Evolutionary conservation across 495 filamentous ascomycete genomes (phyloP), one percentile per base, ranked within the genome.

Genomic region (Hypoxylon intermedium): DNA sequence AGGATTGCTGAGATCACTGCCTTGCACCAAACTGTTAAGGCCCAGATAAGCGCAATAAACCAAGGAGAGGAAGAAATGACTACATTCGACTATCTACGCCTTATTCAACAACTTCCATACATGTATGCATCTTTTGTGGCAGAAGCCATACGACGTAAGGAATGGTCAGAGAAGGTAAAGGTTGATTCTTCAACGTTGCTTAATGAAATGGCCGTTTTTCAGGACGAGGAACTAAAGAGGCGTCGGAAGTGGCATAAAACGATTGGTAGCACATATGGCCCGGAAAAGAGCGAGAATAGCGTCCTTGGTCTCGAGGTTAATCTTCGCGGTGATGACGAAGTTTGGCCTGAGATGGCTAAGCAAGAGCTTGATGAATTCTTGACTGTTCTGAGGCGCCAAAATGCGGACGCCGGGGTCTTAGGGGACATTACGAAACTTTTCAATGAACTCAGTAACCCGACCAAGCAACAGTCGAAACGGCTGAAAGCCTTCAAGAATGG

Each of bases 401-500:
- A 79, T 31, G 72, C 78, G 5, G 81, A 85, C 34, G 59, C 76
- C 2, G 66, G 59, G 5, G 63, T 83, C 30, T 50, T 83, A 1
- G 68, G 69, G 9, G 83, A 89, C 30, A 75, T 90, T 15, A 69
- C 74, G 0, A 83, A 85, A 51, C 76, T 85, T 6, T 74, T 87
- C 45, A 75, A 75, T 16, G 87, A 89, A 6, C 76, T 91, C n/a
- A 83, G 80, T 58, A 85, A 79, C 37, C 92, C 93, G 0, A 92
- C 89, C 4, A 87, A 86, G 59, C 82, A 82, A 55, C 89, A 90
- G 67, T 82, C 84, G 40, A 91, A 89, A 70, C 82, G 89, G 44
- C 85, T 91, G 33, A 95, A 92, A 66, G 91, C 90, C 0, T 98
- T 99, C 81, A 98, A 97, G 67, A 91, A 92, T 63, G 95, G 94